Evolutionary conservation across 2,329 filamentous ascomycete species (phyloP).

Genomic region (Endothia cerciana): DNA sequence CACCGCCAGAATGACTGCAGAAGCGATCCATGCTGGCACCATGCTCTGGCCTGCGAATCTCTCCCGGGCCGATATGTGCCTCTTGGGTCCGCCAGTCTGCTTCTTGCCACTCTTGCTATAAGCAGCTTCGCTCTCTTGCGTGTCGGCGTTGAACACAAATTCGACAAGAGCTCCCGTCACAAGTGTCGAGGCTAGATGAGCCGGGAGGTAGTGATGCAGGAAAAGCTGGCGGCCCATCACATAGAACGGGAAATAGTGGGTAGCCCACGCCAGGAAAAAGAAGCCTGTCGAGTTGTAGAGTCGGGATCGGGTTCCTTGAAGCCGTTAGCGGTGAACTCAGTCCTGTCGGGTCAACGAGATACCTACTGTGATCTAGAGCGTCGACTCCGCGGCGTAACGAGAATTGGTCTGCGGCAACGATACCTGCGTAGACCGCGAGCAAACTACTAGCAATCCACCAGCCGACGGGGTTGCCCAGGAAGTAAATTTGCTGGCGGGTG

Average conservation of each 20-base stretch:
- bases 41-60: conserved; percentile 80
- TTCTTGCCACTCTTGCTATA: conserved; percentile 52
- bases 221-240: conserved; percentile 98
- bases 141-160: conserved; percentile 93
- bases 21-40: conserved; percentile 77
- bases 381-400: conserved; percentile 92
- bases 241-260: conserved; percentile 96
- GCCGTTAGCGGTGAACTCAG: conserved; percentile 37
- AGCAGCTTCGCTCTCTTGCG: conserved; percentile 59
- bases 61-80: conserved; percentile 78
- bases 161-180: conserved; percentile 91
- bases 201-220: conserved; percentile 95
- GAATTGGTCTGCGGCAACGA: conserved; percentile 89
- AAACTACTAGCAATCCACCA: conserved; percentile 97
- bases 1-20: conserved; percentile 67
- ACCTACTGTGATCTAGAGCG: conserved; percentile 89
- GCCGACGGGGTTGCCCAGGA: conserved; percentile 92
- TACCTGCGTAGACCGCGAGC: conserved; percentile 89
- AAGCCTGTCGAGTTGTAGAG: conserved; percentile 99
- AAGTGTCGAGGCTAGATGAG: conserved; percentile 86
- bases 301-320: conserved; percentile 79
- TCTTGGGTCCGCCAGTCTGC: conserved; percentile 47
- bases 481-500: conserved; percentile 96
- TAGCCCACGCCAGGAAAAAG: conserved; percentile 98
- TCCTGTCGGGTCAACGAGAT: not conserved